These are phyloP conservation scores for Oxytropis ochrocephala DNA, from an alignment of 306 rosid genomes.

Conservation along the genomic window DNA sequence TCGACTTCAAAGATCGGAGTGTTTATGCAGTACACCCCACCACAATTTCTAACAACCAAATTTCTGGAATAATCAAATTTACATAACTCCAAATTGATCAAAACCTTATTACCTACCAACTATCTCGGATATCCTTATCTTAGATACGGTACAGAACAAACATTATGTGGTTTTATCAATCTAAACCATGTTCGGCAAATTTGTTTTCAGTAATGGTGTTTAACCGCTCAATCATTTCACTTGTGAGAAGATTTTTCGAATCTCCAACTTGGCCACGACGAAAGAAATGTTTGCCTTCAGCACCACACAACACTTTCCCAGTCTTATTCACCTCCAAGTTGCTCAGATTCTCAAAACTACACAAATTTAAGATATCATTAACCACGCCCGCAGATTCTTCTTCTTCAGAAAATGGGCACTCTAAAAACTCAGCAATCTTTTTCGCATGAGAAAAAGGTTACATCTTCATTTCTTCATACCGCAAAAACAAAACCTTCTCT, in stretches of 20 bases:
- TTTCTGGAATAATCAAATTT: too few species aligned
- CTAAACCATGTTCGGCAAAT: not conserved
- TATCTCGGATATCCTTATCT: too few species aligned
- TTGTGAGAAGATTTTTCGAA: not conserved
- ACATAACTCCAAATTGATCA: too few species aligned
- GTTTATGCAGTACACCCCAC: too few species aligned
- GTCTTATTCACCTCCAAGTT: not conserved
- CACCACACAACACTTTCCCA: not conserved
- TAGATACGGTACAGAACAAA: too few species aligned
- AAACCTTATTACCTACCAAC: too few species aligned
- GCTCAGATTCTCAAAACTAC: not conserved
- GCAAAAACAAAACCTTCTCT: not conserved
- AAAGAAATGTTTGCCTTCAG: not conserved
- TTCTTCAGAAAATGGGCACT: not conserved
- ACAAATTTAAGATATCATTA: not conserved
- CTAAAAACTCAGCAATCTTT: not conserved
- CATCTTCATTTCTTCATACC: not conserved
- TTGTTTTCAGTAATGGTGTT: not conserved
- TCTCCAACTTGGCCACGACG: not conserved
- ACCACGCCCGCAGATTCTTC: not conserved
- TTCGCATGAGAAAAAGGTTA: not conserved
- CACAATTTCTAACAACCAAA: too few species aligned
- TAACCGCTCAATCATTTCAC: not conserved
- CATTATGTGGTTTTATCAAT: too few species aligned
- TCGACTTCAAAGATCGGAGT: too few species aligned